phyloP scores from a whole-genome alignment of 2,329 filamentous ascomycete species.

The Paraconiothyrium brasiliense region DNA sequence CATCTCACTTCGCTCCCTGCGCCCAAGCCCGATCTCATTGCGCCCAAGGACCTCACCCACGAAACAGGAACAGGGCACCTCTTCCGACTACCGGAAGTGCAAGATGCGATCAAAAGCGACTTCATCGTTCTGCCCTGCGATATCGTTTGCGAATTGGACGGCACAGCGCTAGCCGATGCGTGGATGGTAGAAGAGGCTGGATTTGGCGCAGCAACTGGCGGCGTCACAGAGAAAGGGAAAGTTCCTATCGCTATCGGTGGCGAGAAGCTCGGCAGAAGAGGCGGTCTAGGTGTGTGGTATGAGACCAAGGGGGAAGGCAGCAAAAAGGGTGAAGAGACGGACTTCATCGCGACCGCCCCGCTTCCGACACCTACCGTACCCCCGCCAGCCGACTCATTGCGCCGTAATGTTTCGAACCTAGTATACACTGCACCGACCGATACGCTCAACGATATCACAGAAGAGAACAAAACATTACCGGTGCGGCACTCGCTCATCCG shows the following conservation, averaged over 20 bases:
- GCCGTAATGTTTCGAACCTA: slow-evolving; percentile 76
- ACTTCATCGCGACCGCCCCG: slow-evolving; percentile 84
- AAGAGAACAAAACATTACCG: slow-evolving; percentile 76
- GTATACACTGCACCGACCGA: slow-evolving; percentile 90
- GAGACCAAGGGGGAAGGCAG: slow-evolving; percentile 80
- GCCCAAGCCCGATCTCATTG: slow-evolving; percentile 77
- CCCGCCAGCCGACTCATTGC: slow-evolving; percentile 70
- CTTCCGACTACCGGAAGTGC: slow-evolving; percentile 83
- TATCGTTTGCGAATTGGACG: slow-evolving; percentile 87
- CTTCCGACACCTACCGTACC: slow-evolving; percentile 67
- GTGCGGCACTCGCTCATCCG: slow-evolving; percentile 79
- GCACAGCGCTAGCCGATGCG: slow-evolving; percentile 82
- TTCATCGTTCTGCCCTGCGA: slow-evolving; percentile 95
- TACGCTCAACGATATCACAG: slow-evolving; percentile 83
- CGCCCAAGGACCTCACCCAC: slow-evolving; percentile 78
- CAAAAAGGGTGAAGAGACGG: slow-evolving; percentile 90
- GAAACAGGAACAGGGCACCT: slow-evolving; percentile 91
- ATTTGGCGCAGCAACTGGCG: slow-evolving; percentile 67
- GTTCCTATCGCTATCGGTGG: slow-evolving; percentile 61
- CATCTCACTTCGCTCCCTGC: slow-evolving; percentile 77
- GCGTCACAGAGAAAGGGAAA: slow-evolving; percentile 54
- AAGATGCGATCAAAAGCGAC: slow-evolving; percentile 79
- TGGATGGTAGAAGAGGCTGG: slow-evolving; percentile 89
- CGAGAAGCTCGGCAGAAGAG: slow-evolving; percentile 70
- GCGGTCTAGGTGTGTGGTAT: slow-evolving; percentile 91